These are phyloP conservation scores for Aspergillus biplanus DNA, from an alignment of 495 filamentous ascomycete species.

Conservation along the genomic window DNA sequence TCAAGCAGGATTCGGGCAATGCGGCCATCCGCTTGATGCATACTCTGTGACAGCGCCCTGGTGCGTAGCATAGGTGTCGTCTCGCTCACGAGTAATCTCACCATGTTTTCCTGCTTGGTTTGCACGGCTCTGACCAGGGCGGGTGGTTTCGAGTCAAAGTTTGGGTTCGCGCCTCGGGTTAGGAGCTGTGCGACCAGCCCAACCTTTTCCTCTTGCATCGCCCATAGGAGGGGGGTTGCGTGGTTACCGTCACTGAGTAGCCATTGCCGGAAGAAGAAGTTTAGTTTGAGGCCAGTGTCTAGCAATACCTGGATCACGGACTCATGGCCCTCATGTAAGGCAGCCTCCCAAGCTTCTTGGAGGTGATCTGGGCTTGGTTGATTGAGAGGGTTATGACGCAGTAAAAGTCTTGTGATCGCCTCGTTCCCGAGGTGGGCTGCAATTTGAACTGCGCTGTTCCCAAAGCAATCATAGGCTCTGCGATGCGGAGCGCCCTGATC, in stretches of 20 bases:
- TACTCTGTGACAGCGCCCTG: background rate
- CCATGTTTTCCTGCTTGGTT: background rate
- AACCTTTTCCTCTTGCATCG: background rate
- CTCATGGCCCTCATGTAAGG: no score
- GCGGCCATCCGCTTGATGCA: background rate
- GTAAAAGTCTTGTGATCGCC: no score
- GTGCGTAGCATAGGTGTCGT: background rate
- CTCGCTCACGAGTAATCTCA: background rate
- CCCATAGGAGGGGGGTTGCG: slow-evolving; percentile 3
- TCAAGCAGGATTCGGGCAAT: slow-evolving; percentile 5
- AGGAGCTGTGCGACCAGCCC: background rate
- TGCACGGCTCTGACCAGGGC: background rate
- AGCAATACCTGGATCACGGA: background rate
- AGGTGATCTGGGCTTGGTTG: no score
- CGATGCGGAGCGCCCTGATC: no score
- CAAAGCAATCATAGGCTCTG: no score
- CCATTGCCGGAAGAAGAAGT: background rate
- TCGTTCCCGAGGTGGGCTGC: no score
- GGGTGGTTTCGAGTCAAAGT: background rate
- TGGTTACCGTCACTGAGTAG: background rate
- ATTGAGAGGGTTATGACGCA: no score
- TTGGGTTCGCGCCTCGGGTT: background rate
- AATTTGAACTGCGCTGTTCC: no score
- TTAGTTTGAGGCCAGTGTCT: background rate
- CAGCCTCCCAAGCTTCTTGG: no score